These are phyloP conservation scores for Elsinoe ampelina DNA, from an alignment of 2,329 filamentous ascomycete species.

Conservation along the genomic window DNA sequence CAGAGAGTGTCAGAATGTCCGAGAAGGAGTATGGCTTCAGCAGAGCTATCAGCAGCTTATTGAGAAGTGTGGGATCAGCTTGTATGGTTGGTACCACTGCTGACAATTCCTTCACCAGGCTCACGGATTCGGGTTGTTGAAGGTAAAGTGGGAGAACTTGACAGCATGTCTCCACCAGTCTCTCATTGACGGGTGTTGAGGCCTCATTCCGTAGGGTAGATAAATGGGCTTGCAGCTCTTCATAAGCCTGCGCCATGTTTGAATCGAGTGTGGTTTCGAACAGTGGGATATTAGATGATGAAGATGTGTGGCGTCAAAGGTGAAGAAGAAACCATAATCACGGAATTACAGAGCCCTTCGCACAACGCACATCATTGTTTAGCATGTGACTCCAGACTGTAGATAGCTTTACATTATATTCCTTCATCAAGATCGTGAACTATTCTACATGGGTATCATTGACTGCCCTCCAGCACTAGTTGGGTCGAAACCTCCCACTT, in stretches of 20 bases:
- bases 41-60: slow-evolving; percentile 43
- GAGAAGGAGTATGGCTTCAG: slow-evolving; percentile 41
- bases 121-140: slow-evolving; percentile 23
- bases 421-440: slow-evolving; percentile 5
- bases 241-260: slow-evolving; percentile 7
- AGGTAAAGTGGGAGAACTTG: slow-evolving; percentile 35
- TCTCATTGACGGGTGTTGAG: slow-evolving; percentile 36
- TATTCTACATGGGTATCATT: slow-evolving; percentile 12
- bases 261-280: background rate
- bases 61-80: slow-evolving; percentile 49
- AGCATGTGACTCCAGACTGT: no score
- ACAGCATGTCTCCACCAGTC: slow-evolving; percentile 43
- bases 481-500: slow-evolving; percentile 93
- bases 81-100: slow-evolving; percentile 44
- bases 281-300: no score
- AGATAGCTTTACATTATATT: slow-evolving; percentile 4
- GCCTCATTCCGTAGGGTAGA: slow-evolving; percentile 36
- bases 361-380: no score
- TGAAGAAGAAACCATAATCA: background rate
- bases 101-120: slow-evolving; percentile 39
- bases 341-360: background rate
- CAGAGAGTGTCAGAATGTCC: slow-evolving; percentile 39
- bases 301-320: no score
- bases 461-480: slow-evolving; percentile 48
- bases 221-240: slow-evolving; percentile 34